Percentiles rank a stretch among this genome's conserved stretches.
Conservation (phyloP, 23 red algal species). For the Porphyridium purpureum region DNA sequence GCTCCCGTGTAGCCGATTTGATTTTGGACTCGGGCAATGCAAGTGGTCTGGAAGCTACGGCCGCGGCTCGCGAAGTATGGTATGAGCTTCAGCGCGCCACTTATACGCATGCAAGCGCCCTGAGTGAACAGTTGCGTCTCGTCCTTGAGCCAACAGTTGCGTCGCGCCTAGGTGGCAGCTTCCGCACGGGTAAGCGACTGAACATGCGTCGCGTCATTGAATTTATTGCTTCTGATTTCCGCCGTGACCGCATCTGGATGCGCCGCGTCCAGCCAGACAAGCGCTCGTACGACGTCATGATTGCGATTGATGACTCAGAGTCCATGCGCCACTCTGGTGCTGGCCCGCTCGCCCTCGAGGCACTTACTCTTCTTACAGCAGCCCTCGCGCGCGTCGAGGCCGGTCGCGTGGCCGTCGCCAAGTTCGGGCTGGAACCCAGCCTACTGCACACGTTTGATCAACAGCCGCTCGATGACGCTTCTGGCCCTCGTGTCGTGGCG, state of each 20-base stretch:
- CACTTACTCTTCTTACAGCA: conserved; percentile 42
- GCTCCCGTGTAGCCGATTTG: no score
- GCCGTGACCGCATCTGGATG: conserved; percentile 86
- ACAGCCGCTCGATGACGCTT: conserved; percentile 26
- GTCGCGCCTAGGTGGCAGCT: conserved; percentile 55
- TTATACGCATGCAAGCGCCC: conserved; percentile 15
- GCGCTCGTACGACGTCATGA: conserved; percentile 72
- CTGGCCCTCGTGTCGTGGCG: conserved; percentile 27
- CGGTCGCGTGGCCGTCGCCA: conserved; percentile 57
- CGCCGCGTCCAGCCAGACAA: conserved; percentile 68
- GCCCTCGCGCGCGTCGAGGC: conserved; percentile 70
- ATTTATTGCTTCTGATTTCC: conserved; percentile 78
- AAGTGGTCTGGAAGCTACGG: no score
- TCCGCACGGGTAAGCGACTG: conserved; percentile 84
- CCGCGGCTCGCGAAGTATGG: conserved; percentile 27
- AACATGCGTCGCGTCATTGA: conserved; percentile 88
- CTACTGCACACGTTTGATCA: conserved; percentile 42
- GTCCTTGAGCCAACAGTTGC: conserved; percentile 59
- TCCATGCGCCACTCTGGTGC: conserved; percentile 80
- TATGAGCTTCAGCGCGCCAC: conserved; percentile 19
- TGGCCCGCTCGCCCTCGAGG: conserved; percentile 47
- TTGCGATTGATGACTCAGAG: conserved; percentile 90
- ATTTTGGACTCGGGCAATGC: no score
- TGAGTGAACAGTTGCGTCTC: conserved; percentile 61
- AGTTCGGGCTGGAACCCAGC: conserved; percentile 43